A percentile compares a stretch with the other conserved stretches of the same genome.
phyloP scores from a whole-genome alignment of 2,329 filamentous ascomycete species.

The Ciborinia camelliae region DNA sequence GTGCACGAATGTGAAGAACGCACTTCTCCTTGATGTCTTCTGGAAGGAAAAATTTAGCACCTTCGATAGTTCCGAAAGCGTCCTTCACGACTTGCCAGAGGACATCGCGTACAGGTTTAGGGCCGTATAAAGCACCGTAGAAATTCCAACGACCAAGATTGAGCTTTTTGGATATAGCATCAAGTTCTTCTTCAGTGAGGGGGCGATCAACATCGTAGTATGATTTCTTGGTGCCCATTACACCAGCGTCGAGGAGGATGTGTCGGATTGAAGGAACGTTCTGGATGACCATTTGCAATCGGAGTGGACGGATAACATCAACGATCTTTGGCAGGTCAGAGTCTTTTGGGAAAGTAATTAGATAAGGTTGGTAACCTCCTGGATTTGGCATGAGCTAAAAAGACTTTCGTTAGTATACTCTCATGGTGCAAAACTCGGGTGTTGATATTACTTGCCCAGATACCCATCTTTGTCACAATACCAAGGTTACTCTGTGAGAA shows the following conservation, averaged over 20 bases:
- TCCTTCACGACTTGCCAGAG: conserved; percentile 36
- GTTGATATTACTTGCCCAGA: conserved; percentile 34
- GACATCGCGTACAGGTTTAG: conserved; percentile 36
- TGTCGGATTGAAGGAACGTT: conserved; percentile 36
- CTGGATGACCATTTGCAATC: conserved; percentile 45
- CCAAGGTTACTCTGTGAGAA: conserved; percentile 52
- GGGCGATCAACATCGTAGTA: conserved; percentile 35
- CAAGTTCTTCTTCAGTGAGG: conserved; percentile 41
- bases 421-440: background rate
- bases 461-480: conserved; percentile 52
- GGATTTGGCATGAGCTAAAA: conserved; percentile 50
- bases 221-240: conserved; percentile 41
- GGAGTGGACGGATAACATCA: conserved; percentile 46
- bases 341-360: conserved; percentile 45
- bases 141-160: conserved; percentile 47
- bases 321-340: conserved; percentile 29
- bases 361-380: conserved; percentile 45
- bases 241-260: conserved; percentile 35
- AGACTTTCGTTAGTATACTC: background rate
- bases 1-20: conserved; percentile 35
- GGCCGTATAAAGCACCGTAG: conserved; percentile 44
- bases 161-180: conserved; percentile 42
- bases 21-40: conserved; percentile 32
- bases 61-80: conserved; percentile 34
- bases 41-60: conserved; percentile 36